Base-by-base conservation (phyloP, 352 stramenopile species). In the Phytophthora sansomeana region DNA sequence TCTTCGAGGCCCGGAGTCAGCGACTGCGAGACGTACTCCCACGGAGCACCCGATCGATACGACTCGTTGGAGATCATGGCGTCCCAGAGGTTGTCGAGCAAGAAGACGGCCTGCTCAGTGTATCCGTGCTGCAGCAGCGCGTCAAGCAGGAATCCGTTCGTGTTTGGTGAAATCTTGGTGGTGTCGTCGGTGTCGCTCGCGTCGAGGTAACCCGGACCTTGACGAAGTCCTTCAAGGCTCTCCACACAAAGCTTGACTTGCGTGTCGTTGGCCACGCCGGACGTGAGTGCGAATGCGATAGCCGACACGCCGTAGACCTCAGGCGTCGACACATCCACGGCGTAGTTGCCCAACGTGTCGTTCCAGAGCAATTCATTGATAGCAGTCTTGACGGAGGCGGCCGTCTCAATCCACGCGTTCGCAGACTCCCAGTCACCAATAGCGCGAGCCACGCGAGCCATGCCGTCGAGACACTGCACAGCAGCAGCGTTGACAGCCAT, bases 321-420 rank as follows among this genome's bases (percentile, higher is more conserved):
- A 8, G 54, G 63, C 1, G 48, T 64, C 5, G 64, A 70, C 0
- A 64, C 29, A 7, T 64, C 62, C 32, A 77, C 26, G 3, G 54
- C 48, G 39, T 77, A 77, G n/a, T 66, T 64, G 13, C 59, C 64
- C 8, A 65, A 19, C 1, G 69, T 66, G 24, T 74, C 64, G 39
- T 69, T 74, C 65, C 69, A 77, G 9, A 77, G 55, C 49, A 74
- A n/a, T n/a, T 63, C 35, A 39, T 77, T 74, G 50, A 77, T 68
- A 3, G 69, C 63, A 39, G 55, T 46, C 39, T 65, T 75, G 29
- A 75, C 56, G 26, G 33, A 65, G 5, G 62, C 51, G 32, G 62
- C 62, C 6, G 62, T 36, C 19, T 38, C 42, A 3, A 39, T 33
- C 62, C 67, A 72, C 17, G 44, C 21, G 28, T 69, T 63, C 3